Evolutionary conservation across 148 eudicot genomes (phyloP), one percentile per base, ranked within the genome.

Genomic region (Polygonum aviculare): DNA sequence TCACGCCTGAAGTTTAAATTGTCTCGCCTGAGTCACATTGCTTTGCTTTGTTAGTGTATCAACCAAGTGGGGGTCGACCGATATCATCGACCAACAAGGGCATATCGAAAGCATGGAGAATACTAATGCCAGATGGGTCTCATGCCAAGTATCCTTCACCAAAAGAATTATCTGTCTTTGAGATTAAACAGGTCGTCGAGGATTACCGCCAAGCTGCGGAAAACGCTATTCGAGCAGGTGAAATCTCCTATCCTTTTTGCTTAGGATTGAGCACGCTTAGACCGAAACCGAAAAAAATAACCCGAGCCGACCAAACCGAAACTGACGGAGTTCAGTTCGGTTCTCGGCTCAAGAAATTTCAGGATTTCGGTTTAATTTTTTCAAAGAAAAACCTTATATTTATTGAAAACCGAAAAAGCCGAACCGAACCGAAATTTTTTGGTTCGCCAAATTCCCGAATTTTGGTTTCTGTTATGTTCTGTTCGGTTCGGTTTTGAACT

Each of bases 181-280:
- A 94, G 78, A 84, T 94, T 60, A 79, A 77, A 4, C 78, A 83
- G 77, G 80, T 91, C 44, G 90, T 90, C 5, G 85, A 82, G 52
- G 77, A 89, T 51, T 92, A 90, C 85, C 93, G 97, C 51, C 89
- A 77, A 74, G 95, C 95, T 4, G 95, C 98, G 40, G 44, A 83
- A 47, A 94, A 94, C 75, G 97, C 98, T 75, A 87, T 95, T 74
- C 85, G 83, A 85, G 97, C 97, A 77, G 98, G 98, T 90, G 65
- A 74, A 60, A 8, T 60, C 19, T 18, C 60, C 26, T 54, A 54
- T 54, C 60, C 60, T 19, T 19, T 57, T 55, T 57, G 12, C 11
- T 22, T 57, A 11, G 21, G 63, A 31, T 57, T 57, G 22, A 4
- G 2, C 26, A 57, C 14, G 19, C 31, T 26, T 26, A 26, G 31